Evolutionary conservation across 441 rosid species (phyloP).

Genomic region (Biscutella auriculata): DNA sequence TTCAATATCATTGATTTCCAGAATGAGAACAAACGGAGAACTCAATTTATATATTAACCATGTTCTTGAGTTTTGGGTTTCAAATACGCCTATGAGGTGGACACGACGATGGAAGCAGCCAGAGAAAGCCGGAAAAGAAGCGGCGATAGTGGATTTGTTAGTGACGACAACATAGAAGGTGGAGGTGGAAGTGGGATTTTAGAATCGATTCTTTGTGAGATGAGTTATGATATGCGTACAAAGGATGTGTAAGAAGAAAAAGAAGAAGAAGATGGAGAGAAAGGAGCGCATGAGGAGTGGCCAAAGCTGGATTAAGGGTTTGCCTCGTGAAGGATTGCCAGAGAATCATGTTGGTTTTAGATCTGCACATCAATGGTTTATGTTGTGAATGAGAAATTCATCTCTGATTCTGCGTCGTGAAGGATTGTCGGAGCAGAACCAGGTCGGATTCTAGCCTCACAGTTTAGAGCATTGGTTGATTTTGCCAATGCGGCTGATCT

Average conservation of each 20-base stretch:
- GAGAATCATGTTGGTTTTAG: too few relatives aligned
- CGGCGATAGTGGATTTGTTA: conserved; percentile 13
- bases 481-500: conserved; percentile 82
- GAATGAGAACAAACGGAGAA: not conserved
- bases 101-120: conserved; percentile 16
- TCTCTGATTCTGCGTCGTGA: conserved; percentile 24
- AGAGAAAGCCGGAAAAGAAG: conserved; percentile 16
- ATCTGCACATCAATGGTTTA: too few relatives aligned
- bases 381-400: conserved; percentile 40
- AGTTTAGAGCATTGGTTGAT: conserved; percentile 52
- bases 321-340: too few relatives aligned
- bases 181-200: conserved; percentile 9
- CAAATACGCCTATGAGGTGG: conserved; percentile 11
- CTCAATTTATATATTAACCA: not conserved
- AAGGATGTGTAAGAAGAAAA: conserved; percentile 28
- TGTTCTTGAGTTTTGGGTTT: not conserved
- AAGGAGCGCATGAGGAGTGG: conserved; percentile 37
- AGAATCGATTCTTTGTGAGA: conserved; percentile 16
- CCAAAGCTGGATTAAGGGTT: conserved; percentile 85
- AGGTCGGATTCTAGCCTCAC: conserved; percentile 43
- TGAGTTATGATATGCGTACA: conserved; percentile 24
- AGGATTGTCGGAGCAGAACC: conserved; percentile 31
- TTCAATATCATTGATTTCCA: conserved; percentile 2
- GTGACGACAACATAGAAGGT: conserved; percentile 13
- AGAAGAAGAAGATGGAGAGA: conserved; percentile 26